phyloP scores from a whole-genome alignment of 2,329 filamentous ascomycete species.

The Fusarium sp. region DNA sequence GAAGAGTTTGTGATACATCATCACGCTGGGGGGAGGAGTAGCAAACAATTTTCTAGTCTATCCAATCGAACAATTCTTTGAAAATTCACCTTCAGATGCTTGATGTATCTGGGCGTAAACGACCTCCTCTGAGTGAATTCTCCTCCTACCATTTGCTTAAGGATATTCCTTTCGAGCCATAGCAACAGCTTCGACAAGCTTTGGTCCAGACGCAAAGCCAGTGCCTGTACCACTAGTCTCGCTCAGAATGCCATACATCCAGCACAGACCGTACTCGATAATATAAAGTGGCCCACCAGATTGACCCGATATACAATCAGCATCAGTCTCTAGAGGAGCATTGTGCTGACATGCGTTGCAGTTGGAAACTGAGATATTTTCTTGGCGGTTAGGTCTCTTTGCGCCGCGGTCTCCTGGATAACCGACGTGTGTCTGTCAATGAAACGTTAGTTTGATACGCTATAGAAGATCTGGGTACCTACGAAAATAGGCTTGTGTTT shows the following conservation, averaged over 20 bases:
- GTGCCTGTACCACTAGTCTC: background rate
- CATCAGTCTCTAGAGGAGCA: background rate
- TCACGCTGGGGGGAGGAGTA: too few relatives aligned
- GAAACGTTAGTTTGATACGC: background rate
- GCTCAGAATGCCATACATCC: conserved; percentile 11
- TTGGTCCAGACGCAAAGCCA: conserved; percentile 3
- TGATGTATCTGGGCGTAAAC: too few relatives aligned
- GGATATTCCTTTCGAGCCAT: conserved; percentile 5
- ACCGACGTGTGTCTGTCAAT: conserved; percentile 4
- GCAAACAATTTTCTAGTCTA: too few relatives aligned
- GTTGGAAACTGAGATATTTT: background rate
- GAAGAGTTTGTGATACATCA: too few relatives aligned
- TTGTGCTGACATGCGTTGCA: background rate
- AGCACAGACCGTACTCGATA: background rate
- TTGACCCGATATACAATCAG: background rate
- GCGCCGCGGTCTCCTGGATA: background rate
- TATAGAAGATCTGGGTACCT: too few relatives aligned
- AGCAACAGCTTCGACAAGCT: conserved; percentile 3
- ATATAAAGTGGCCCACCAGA: conserved; percentile 26
- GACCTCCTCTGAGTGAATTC: too few relatives aligned
- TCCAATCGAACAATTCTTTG: too few relatives aligned
- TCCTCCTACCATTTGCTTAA: background rate
- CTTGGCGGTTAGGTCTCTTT: conserved; percentile 1
- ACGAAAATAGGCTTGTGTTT: conserved; percentile 7
- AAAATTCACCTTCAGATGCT: too few relatives aligned